Base-by-base conservation (phyloP, 768 basidiomycete genomes). In the Pleurotus platypus region DNA sequence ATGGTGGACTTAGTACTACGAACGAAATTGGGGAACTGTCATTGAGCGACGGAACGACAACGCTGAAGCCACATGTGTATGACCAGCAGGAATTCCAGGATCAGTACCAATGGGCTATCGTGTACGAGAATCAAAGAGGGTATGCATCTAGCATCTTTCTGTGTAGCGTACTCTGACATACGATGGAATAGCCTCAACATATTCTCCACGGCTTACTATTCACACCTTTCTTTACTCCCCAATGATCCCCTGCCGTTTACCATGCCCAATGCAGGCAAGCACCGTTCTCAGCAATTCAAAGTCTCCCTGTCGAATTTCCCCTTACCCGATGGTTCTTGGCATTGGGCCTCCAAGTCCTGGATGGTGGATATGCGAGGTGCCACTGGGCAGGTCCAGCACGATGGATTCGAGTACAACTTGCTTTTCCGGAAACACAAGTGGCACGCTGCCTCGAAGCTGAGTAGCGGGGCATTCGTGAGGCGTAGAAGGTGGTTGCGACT, bases 401-500 rank as follows among this genome's bases (percentile, higher is more conserved):
- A 92, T 62, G 90, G 90, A 51, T 93, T 91, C 63, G 89, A 93
- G 69, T 93, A 92, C 71, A 92, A 91, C 66, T 90, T 87, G 83
- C 67, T 75, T 58, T 94, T 93, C 62, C 82, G 87, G 15, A 69
- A 72, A 35, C 77, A 80, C 49, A 69, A 83, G 48, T 94, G 91
- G 91, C 78, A 81, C 15, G 72, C 88, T 0, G 71, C 79, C 51
- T 76, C 85, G 1, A 87, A 90, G 7, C 64, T 86, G 43, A 83
- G 83, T 65, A 71, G 81, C 5, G 87, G 87, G 35, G 87, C 86
- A 3, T 90, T 81, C 80, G 91, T 94, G 37, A 78, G 91, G 30
- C 75, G 91, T 46, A 77, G 91, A 47, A 76, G 87, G n/a, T 94
- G 92, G 92, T 73, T 94, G 35, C 79, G 91, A 49, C 75, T 93